phyloP scores from a whole-genome alignment of 805 yeast genomes.

The Yarrowia bubula region DNA sequence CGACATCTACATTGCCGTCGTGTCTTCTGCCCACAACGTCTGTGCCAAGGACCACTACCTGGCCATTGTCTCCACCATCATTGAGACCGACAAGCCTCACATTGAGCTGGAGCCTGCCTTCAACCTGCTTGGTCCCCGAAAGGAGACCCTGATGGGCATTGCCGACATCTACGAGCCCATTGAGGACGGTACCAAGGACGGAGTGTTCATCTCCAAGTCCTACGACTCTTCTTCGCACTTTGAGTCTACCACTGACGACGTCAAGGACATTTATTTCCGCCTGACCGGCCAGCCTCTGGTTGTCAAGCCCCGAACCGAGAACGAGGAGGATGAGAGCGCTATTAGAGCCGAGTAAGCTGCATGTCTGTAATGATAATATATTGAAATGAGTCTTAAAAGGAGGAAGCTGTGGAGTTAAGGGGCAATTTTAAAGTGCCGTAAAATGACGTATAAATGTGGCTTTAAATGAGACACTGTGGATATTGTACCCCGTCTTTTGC shows the following conservation, averaged over 20 bases:
- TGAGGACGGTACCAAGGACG: constrained; percentile 76
- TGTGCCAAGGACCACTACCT: constrained; percentile 83
- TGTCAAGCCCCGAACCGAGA: constrained; percentile 70
- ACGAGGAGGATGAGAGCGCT: constrained; percentile 42
- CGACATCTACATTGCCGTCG: constrained; percentile 90
- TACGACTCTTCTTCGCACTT: constrained; percentile 95
- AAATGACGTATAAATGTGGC: too few species aligned
- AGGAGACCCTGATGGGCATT: constrained; percentile 90
- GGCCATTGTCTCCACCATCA: constrained; percentile 91
- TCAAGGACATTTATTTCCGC: constrained; percentile 87
- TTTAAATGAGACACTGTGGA: too few species aligned
- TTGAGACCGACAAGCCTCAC: constrained; percentile 92
- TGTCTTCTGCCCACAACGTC: constrained; percentile 87
- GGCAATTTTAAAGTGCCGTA: too few species aligned
- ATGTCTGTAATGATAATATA: constrained; percentile 25
- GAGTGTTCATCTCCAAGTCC: constrained; percentile 78
- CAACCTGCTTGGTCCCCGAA: constrained; percentile 72
- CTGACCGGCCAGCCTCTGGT: constrained; percentile 90
- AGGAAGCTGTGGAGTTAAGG: too few species aligned
- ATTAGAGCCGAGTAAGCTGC: constrained; percentile 27
- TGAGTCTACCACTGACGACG: constrained; percentile 94
- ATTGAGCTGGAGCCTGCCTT: constrained; percentile 91
- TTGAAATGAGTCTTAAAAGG: not conserved
- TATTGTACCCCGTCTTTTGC: too few species aligned
- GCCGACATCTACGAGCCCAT: constrained; percentile 86